Conservation (phyloP, 495 filamentous ascomycete genomes). For the Hypoxylon lienhwacheense region DNA sequence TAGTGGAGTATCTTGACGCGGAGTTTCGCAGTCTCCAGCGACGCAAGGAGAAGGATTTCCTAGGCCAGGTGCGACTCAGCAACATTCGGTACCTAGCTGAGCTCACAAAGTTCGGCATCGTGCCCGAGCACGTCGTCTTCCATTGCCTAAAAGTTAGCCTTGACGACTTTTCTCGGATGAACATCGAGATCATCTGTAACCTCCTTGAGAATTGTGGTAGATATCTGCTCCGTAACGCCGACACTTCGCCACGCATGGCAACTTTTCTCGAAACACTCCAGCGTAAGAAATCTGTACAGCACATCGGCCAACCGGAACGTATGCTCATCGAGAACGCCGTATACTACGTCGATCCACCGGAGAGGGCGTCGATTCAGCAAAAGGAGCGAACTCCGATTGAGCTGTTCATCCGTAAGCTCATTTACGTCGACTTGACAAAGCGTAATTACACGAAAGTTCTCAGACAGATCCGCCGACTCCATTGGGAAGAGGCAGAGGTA, state of each 20-base stretch:
- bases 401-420: constrained; percentile 84
- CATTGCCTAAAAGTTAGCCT: constrained; percentile 97
- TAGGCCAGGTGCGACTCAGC: constrained; percentile 88
- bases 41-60: constrained; percentile 97
- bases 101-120: constrained; percentile 95
- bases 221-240: constrained; percentile 90
- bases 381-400: constrained; percentile 95
- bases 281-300: constrained; percentile 93
- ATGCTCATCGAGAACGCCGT: constrained; percentile 99
- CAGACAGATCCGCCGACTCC: constrained; percentile 89
- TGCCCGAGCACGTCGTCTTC: constrained; percentile 98
- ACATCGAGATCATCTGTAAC: constrained; percentile 97
- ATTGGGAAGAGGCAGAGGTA: constrained; percentile 94
- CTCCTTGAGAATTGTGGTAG: constrained; percentile 97
- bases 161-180: constrained; percentile 97
- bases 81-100: constrained; percentile 98
- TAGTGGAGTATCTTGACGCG: constrained; percentile 91
- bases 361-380: constrained; percentile 90
- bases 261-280: constrained; percentile 93
- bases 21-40: constrained; percentile 97
- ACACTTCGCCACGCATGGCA: constrained; percentile 88
- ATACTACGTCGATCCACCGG: constrained; percentile 95
- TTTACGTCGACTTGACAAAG: constrained; percentile 92
- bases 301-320: constrained; percentile 91
- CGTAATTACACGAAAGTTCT: constrained; percentile 89